Evolutionary conservation across 805 yeast species (phyloP).

Genomic region (Schwanniomyces yamadae): DNA sequence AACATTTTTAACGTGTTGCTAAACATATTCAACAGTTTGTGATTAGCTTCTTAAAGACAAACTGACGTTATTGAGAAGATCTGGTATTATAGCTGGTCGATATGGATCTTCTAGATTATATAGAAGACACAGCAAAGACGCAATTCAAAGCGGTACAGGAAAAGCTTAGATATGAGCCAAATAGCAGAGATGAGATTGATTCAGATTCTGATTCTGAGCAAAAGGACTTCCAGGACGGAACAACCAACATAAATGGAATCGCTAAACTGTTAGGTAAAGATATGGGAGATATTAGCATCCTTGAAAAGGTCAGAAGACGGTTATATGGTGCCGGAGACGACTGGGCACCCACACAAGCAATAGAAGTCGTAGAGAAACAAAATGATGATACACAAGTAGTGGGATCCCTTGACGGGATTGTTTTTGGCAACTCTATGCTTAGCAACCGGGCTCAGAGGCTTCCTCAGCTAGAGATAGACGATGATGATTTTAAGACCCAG

Average conservation of each 20-base stretch:
- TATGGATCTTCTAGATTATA: slow-evolving; percentile 24
- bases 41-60: no score
- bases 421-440: slow-evolving; percentile 4
- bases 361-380: background rate
- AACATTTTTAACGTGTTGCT: no score
- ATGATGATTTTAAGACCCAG: slow-evolving; percentile 4
- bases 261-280: slow-evolving; percentile 1
- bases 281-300: slow-evolving; percentile 15
- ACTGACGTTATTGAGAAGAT: no score
- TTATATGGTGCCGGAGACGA: slow-evolving; percentile 17
- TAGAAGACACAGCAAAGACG: slow-evolving; percentile 13
- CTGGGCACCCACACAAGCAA: background rate
- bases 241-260: slow-evolving; percentile 6
- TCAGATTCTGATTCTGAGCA: slow-evolving; percentile 4
- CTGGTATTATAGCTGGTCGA: no score
- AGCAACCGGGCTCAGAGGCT: slow-evolving; percentile 15
- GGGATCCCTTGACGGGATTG: background rate
- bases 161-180: background rate
- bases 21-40: no score
- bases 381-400: slow-evolving; percentile 1
- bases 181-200: slow-evolving; percentile 3
- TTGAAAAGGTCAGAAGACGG: slow-evolving; percentile 27
- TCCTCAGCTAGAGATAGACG: slow-evolving; percentile 33
- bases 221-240: slow-evolving; percentile 7
- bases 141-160: slow-evolving; percentile 6